Evolutionary conservation across 768 basidiomycete genomes (phyloP), one percentile per base, ranked within the genome.

Genomic region (Kockovaella imperatae): DNA sequence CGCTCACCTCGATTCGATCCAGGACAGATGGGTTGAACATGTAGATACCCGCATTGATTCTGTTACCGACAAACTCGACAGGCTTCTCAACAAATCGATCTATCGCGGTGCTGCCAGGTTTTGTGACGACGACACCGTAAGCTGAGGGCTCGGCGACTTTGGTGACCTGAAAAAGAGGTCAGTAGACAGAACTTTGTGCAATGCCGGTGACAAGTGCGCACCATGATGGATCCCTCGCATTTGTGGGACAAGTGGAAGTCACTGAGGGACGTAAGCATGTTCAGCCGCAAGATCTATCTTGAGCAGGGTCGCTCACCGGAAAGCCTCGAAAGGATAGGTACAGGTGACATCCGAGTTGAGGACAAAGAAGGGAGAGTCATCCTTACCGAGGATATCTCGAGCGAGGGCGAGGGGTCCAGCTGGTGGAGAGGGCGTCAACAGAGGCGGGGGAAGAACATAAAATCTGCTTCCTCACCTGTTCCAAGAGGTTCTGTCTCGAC

Each of bases 51-150:
- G 75, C 75, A 68, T 76, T 76, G 69, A 76, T 75, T 47, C 74
- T 60, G 72, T 76, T 76, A 26, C 75, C 75, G 47, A 76, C 75
- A 49, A 75, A 76, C 49, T 74, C 72, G 44, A 74, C 71, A 24
- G 75, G 75, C 68, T 76, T 76, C 67, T 76, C 75, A 47, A 76
- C 75, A 67, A 76, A 76, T 50, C 74, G 72, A 66, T 76, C 74
- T 53, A 76, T 76, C 34, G 71, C 62, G 15, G 72, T 71, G 25
- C 69, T 63, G 61, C 65, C 65, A 38, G 73, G 72, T 51, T 71
- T 69, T 53, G 72, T 71, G 31, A 76, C 74, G 36, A 76, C 74
- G 47, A 76, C 75, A 67, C 75, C 75, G 69, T 73, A 76, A 45
- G 73, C 73, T 10, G 73, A 74, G 5, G 75, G 75, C 54, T 76